Evolutionary conservation across 305 asterid species (phyloP).

Genomic region (Plantago coronopus): DNA sequence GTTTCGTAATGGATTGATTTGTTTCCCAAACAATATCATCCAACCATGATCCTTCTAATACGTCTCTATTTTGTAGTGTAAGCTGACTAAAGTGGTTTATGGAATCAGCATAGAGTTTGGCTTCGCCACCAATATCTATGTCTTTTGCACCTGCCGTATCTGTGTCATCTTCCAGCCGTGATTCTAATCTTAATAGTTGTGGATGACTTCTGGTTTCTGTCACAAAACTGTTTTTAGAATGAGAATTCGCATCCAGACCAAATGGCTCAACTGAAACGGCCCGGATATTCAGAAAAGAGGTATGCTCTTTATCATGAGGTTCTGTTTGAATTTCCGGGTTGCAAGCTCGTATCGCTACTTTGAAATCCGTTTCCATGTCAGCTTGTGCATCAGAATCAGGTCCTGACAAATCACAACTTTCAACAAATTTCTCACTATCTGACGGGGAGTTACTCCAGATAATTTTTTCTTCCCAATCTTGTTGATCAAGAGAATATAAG

Average conservation of each 20-base stretch:
- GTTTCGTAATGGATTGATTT: conserved; percentile 53
- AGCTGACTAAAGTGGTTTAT: conserved; percentile 71
- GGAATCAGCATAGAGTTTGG: conserved; percentile 43
- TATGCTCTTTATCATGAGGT: conserved; percentile 37
- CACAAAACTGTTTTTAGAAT: conserved; percentile 25
- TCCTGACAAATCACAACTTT: conserved; percentile 83
- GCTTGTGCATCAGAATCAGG: conserved; percentile 62
- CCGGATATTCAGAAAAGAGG: conserved; percentile 32
- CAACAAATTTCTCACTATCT: conserved; percentile 43
- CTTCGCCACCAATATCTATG: conserved; percentile 31
- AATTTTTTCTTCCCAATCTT: conserved; percentile 95
- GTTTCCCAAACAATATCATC: conserved; percentile 86
- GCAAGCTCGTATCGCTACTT: conserved; percentile 28
- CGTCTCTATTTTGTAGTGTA: conserved; percentile 64
- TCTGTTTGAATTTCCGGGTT: conserved; percentile 37
- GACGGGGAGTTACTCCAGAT: conserved; percentile 84
- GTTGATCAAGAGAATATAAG: conserved; percentile 81
- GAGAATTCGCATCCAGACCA: conserved; percentile 40
- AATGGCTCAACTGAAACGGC: conserved; percentile 64
- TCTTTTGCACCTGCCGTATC: conserved; percentile 41
- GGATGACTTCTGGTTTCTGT: conserved; percentile 56
- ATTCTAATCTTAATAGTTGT: conserved; percentile 79
- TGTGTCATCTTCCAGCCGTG: conserved; percentile 42
- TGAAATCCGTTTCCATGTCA: conserved; percentile 41
- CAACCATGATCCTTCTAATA: conserved; percentile 84